Evolutionary conservation across 148 eudicot species (phyloP).

Genomic region (Bassia scoparia): DNA sequence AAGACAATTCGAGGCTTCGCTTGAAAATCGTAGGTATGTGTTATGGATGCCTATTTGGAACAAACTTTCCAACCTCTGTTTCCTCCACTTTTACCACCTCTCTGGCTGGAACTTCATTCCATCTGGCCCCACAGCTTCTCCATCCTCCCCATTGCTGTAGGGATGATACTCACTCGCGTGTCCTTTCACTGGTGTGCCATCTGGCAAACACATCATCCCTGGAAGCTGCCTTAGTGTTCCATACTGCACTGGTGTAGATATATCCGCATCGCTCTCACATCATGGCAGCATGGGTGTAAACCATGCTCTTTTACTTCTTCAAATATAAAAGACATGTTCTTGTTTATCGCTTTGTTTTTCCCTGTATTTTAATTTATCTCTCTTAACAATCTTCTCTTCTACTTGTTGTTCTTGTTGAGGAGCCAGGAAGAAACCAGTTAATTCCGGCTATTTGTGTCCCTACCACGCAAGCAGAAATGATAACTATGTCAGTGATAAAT

Average conservation of each 20-base stretch:
- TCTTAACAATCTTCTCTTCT: slow-evolving; percentile 23
- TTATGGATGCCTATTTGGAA: slow-evolving; percentile 25
- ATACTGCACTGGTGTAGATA: slow-evolving; percentile 40
- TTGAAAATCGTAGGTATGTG: slow-evolving; percentile 33
- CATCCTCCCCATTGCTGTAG: slow-evolving; percentile 38
- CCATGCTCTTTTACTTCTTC: slow-evolving; percentile 25
- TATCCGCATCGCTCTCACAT: slow-evolving; percentile 37
- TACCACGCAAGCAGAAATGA: slow-evolving; percentile 35
- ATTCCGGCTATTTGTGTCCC: slow-evolving; percentile 28
- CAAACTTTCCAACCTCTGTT: slow-evolving; percentile 14
- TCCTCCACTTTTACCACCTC: slow-evolving; percentile 25
- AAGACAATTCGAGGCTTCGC: slow-evolving; percentile 38
- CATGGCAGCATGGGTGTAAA: slow-evolving; percentile 31
- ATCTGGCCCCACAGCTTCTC: slow-evolving; percentile 34
- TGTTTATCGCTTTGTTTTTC: neutral
- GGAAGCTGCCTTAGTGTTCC: slow-evolving; percentile 25
- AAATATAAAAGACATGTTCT: too few species aligned
- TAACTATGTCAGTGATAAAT: slow-evolving; percentile 30
- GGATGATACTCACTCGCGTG: slow-evolving; percentile 22
- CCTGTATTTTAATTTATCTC: slow-evolving; percentile 11
- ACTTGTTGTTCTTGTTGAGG: slow-evolving; percentile 5
- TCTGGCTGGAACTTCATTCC: slow-evolving; percentile 28
- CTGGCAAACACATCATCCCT: slow-evolving; percentile 31
- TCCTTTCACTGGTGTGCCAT: slow-evolving; percentile 38
- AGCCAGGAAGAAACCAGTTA: slow-evolving; percentile 41